Conservation (phyloP, 2,329 filamentous ascomycete genomes). For the Pseudocercospora fuligena region DNA sequence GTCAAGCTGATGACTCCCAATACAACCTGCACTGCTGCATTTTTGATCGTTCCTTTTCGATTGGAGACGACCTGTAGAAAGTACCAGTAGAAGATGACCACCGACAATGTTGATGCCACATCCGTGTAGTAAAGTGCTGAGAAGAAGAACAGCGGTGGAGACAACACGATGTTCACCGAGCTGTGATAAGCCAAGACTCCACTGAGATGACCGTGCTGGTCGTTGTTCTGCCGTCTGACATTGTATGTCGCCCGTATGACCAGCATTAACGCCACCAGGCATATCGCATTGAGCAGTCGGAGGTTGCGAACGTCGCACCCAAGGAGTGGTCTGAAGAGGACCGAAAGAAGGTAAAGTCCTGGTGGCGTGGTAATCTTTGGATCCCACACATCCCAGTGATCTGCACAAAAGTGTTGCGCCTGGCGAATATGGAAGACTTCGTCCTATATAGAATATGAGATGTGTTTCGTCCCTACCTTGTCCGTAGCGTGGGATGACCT, state of each 20-base stretch:
- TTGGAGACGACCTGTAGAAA: constrained; percentile 45
- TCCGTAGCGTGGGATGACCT: constrained; percentile 32
- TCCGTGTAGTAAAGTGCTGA: constrained; percentile 95
- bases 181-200: constrained; percentile 51
- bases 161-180: constrained; percentile 79
- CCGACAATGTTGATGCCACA: constrained; percentile 76
- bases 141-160: constrained; percentile 95
- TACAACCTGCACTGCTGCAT: constrained; percentile 43
- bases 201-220: constrained; percentile 20
- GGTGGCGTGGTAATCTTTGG: constrained; percentile 97
- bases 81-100: constrained; percentile 70
- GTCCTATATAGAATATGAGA: constrained; percentile 60
- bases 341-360: constrained; percentile 63
- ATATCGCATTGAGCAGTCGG: constrained; percentile 45
- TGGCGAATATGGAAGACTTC: constrained; percentile 91
- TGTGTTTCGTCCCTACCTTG: constrained; percentile 27
- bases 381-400: constrained; percentile 80
- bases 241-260: constrained; percentile 33
- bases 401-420: constrained; percentile 82
- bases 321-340: constrained; percentile 43
- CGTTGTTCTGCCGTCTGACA: constrained; percentile 30
- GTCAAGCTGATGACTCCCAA: constrained; percentile 70
- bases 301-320: constrained; percentile 47
- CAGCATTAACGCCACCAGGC: constrained; percentile 44
- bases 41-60: constrained; percentile 27